Percentiles rank a stretch among this genome's conserved stretches.
Evolutionary conservation across 805 yeast genomes (phyloP).

Genomic region (Spathaspora girioi): DNA sequence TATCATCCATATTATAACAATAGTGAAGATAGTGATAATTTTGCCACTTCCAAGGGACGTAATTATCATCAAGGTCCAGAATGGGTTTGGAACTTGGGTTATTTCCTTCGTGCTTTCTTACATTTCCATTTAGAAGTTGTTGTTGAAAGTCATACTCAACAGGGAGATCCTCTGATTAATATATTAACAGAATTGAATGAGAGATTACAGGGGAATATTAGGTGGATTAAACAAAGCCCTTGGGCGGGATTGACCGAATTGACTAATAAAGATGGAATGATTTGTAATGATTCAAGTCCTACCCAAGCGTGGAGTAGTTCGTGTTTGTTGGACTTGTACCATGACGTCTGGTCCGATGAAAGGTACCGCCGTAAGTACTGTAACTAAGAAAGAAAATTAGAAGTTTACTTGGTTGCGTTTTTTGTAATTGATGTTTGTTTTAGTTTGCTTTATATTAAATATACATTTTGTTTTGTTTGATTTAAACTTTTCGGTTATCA

Average conservation of each 20-base stretch:
- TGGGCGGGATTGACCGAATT: slow-evolving; percentile 96
- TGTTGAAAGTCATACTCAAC: slow-evolving; percentile 26
- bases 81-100: slow-evolving; percentile 94
- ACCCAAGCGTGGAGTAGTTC: slow-evolving; percentile 97
- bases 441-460: neutral
- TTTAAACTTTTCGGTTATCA: neutral
- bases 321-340: slow-evolving; percentile 75
- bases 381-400: neutral
- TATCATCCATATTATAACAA: slow-evolving; percentile 88
- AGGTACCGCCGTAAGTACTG: slow-evolving; percentile 3
- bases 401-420: neutral
- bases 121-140: slow-evolving; percentile 45
- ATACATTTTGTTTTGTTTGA: neutral
- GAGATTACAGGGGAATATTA: slow-evolving; percentile 60
- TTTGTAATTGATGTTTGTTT: neutral
- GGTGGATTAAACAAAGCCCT: slow-evolving; percentile 68
- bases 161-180: slow-evolving; percentile 40
- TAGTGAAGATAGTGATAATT: slow-evolving; percentile 75
- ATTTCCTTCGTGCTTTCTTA: slow-evolving; percentile 75
- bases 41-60: slow-evolving; percentile 91
- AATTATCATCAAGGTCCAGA: slow-evolving; percentile 99
- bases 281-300: slow-evolving; percentile 86
- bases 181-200: slow-evolving; percentile 50
- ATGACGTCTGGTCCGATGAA: slow-evolving; percentile 48
- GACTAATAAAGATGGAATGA: slow-evolving; percentile 81